A percentile compares a stretch with the other conserved stretches of the same genome.
phyloP scores from a whole-genome alignment of 1,139 yeast genomes.

The Suhomyces terraborum region DNA sequence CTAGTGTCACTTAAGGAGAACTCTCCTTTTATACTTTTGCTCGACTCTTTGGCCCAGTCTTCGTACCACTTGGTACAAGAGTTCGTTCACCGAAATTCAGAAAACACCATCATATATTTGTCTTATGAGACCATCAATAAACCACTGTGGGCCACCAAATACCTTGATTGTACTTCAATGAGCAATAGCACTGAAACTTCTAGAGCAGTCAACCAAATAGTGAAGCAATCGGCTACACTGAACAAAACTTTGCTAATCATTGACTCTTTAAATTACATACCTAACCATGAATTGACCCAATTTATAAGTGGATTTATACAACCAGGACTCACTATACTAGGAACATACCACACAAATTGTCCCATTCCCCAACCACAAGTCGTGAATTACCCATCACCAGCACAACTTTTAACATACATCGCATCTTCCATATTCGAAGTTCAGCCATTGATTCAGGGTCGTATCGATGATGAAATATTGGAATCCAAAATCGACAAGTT shows the following conservation, averaged over 20 bases:
- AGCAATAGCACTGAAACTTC: slow-evolving; percentile 24
- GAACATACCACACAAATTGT: slow-evolving; percentile 58
- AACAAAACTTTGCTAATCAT: slow-evolving; percentile 49
- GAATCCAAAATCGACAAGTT: slow-evolving; percentile 45
- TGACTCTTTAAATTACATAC: slow-evolving; percentile 69
- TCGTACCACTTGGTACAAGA: slow-evolving; percentile 59
- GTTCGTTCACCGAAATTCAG: slow-evolving; percentile 44
- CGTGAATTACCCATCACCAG: slow-evolving; percentile 52
- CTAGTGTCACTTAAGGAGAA: slow-evolving; percentile 67
- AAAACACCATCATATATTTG: slow-evolving; percentile 45
- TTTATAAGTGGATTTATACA: slow-evolving; percentile 58
- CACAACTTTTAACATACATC: slow-evolving; percentile 57
- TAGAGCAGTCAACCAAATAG: slow-evolving; percentile 26
- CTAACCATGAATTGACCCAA: slow-evolving; percentile 46
- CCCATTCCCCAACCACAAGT: slow-evolving; percentile 31
- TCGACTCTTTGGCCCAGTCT: slow-evolving; percentile 74
- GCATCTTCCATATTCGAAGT: slow-evolving; percentile 73
- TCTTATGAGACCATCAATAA: slow-evolving; percentile 62
- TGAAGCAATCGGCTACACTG: slow-evolving; percentile 8
- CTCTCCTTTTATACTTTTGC: slow-evolving; percentile 68
- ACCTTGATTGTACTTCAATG: slow-evolving; percentile 48
- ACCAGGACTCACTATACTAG: slow-evolving; percentile 58
- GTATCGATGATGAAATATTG: slow-evolving; percentile 51
- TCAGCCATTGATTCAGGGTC: slow-evolving; percentile 36
- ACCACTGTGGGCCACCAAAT: slow-evolving; percentile 53